Evolutionary conservation across 1,284 basidiomycete species (phyloP).

Genomic region (Ganoderma resinaceum): DNA sequence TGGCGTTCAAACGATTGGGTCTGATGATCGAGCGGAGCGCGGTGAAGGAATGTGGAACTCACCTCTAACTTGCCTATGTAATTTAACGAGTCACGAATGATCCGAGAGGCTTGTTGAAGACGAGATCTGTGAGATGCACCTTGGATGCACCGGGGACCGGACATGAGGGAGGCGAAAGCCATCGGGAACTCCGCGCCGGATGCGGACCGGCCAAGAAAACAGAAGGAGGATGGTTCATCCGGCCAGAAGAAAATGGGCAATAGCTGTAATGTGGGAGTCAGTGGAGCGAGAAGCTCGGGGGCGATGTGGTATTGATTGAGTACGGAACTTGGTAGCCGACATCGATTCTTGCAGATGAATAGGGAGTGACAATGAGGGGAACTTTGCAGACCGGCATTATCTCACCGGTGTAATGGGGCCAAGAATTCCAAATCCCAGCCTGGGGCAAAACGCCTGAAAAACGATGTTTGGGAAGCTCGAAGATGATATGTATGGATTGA

Average conservation of each 20-base stretch:
- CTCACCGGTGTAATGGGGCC: background rate
- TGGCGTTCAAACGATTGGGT: background rate
- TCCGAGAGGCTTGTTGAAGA: background rate
- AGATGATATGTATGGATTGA: too few species aligned
- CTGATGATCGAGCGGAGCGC: background rate
- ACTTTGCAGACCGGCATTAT: background rate
- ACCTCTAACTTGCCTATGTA: background rate
- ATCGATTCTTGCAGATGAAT: background rate
- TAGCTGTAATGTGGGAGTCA: background rate
- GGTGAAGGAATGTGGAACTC: background rate
- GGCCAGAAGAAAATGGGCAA: background rate
- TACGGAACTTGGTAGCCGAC: background rate
- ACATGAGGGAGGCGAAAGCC: background rate
- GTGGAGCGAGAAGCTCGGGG: background rate
- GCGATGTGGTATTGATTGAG: background rate
- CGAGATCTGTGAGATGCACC: background rate
- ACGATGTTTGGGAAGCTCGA: too few species aligned
- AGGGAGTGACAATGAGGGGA: background rate
- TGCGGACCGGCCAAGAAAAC: background rate
- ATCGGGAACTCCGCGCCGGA: background rate
- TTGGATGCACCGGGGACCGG: background rate
- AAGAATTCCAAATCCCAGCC: background rate
- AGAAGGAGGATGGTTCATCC: background rate
- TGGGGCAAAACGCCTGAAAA: too few species aligned
- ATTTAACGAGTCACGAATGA: background rate